A percentile compares a stretch with the other conserved stretches of the same genome.
Conservation (phyloP, 2,329 filamentous ascomycete genomes). For the Neopestalotiopsis sp. region DNA sequence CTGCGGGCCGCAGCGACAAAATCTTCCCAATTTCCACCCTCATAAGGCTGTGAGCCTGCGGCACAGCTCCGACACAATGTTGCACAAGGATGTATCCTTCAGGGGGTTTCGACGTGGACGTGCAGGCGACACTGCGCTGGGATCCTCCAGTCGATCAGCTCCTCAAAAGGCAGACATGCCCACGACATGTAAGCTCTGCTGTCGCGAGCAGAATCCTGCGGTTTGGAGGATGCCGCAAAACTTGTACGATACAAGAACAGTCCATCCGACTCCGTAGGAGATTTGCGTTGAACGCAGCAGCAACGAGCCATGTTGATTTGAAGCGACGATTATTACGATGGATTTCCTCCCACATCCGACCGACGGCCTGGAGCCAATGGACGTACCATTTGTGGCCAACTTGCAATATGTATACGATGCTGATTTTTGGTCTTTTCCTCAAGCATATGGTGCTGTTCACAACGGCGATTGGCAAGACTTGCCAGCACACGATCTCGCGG, state of each 20-base stretch:
- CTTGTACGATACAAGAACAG: background rate
- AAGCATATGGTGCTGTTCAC: background rate
- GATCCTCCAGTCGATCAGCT: background rate
- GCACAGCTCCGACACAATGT: no score
- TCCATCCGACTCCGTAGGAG: background rate
- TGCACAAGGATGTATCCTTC: background rate
- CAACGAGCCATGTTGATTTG: background rate
- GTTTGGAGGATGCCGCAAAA: background rate
- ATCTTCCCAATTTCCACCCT: no score
- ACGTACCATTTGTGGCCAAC: background rate
- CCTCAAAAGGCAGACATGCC: background rate
- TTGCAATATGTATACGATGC: background rate
- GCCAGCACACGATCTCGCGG: background rate
- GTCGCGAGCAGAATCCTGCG: background rate
- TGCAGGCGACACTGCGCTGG: background rate
- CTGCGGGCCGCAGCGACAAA: no score
- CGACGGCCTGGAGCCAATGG: background rate
- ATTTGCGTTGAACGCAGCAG: background rate
- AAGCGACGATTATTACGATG: background rate
- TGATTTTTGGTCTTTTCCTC: background rate
- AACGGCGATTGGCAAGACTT: background rate
- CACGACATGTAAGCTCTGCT: background rate
- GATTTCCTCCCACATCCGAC: background rate
- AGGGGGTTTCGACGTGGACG: background rate
- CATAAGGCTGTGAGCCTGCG: no score